phyloP scores from a whole-genome alignment of 805 yeast species.

The Ogataea pignaliae region DNA sequence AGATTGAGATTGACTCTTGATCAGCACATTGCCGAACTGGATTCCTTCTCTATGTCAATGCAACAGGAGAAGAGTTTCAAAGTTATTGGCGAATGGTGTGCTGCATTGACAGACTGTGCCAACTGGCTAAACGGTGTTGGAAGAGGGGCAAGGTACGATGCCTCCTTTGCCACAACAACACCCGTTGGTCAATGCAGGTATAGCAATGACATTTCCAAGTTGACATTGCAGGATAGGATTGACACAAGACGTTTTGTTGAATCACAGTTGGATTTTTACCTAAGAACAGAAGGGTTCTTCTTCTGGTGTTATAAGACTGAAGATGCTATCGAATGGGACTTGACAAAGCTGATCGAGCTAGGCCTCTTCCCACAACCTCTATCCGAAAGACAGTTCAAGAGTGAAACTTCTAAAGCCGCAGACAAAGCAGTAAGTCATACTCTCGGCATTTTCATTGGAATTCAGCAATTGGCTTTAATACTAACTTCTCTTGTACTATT shows the following conservation, averaged over 20 bases:
- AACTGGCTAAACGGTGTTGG: slow-evolving; percentile 68
- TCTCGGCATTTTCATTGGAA: neutral
- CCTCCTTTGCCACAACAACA: slow-evolving; percentile 37
- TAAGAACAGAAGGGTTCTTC: slow-evolving; percentile 50
- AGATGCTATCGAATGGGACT: slow-evolving; percentile 63
- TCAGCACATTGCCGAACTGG: slow-evolving; percentile 54
- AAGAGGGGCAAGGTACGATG: slow-evolving; percentile 60
- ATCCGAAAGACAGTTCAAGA: slow-evolving; percentile 61
- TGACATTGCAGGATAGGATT: slow-evolving; percentile 38
- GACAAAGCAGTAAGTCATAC: slow-evolving; percentile 10
- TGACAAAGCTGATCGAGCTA: slow-evolving; percentile 41
- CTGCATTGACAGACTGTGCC: slow-evolving; percentile 68
- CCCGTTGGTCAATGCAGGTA: slow-evolving; percentile 43
- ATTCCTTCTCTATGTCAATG: slow-evolving; percentile 43
- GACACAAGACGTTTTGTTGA: slow-evolving; percentile 54
- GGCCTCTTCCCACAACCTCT: slow-evolving; percentile 63
- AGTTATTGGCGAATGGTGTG: slow-evolving; percentile 68
- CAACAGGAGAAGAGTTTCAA: slow-evolving; percentile 40
- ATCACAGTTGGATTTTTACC: slow-evolving; percentile 54
- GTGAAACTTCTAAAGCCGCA: slow-evolving; percentile 33
- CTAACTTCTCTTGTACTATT: neutral
- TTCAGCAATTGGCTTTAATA: neutral
- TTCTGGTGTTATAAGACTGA: slow-evolving; percentile 75
- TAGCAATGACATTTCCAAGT: slow-evolving; percentile 33
- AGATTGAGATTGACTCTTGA: slow-evolving; percentile 55